Conservation (phyloP, 2,329 filamentous ascomycete genomes). For the Colletotrichum destructivum region DNA sequence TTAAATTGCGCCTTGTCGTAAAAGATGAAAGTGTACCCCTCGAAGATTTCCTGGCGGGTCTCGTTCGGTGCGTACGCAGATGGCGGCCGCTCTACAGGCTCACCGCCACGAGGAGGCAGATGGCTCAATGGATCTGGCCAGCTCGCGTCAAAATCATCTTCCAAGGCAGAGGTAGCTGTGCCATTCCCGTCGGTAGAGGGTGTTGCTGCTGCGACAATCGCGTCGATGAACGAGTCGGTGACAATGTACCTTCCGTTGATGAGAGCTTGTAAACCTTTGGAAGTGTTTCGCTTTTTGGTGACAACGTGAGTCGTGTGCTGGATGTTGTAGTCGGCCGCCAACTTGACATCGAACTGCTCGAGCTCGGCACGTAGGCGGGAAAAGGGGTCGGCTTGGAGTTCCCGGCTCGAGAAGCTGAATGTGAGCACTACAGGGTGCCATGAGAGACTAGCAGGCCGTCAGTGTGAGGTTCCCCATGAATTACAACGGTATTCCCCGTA, state of each 20-base stretch:
- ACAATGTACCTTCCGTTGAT: constrained; percentile 87
- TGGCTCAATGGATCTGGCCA: constrained; percentile 85
- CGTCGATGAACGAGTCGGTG: constrained; percentile 79
- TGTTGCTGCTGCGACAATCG: constrained; percentile 74
- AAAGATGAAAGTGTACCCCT: constrained; percentile 91
- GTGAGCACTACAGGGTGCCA: constrained; percentile 88
- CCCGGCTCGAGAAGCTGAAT: constrained; percentile 82
- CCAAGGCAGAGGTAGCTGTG: constrained; percentile 71
- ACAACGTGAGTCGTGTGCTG: constrained; percentile 88
- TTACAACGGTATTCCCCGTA: constrained; percentile 49
- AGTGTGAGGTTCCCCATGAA: neutral
- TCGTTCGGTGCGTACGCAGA: constrained; percentile 81
- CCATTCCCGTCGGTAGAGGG: constrained; percentile 62
- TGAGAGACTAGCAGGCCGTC: constrained; percentile 68
- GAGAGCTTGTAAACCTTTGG: constrained; percentile 88
- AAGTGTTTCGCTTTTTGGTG: constrained; percentile 89
- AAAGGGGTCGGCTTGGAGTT: constrained; percentile 77
- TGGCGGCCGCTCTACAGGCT: constrained; percentile 78
- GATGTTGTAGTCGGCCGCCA: constrained; percentile 79
- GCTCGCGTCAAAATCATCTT: constrained; percentile 81
- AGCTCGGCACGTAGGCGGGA: constrained; percentile 74
- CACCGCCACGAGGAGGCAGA: constrained; percentile 81
- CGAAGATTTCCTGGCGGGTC: constrained; percentile 79
- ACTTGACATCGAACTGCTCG: constrained; percentile 91
- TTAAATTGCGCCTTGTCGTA: constrained; percentile 83